phyloP scores from a whole-genome alignment of 495 filamentous ascomycete species.

The Apiosordaria backusii region DNA sequence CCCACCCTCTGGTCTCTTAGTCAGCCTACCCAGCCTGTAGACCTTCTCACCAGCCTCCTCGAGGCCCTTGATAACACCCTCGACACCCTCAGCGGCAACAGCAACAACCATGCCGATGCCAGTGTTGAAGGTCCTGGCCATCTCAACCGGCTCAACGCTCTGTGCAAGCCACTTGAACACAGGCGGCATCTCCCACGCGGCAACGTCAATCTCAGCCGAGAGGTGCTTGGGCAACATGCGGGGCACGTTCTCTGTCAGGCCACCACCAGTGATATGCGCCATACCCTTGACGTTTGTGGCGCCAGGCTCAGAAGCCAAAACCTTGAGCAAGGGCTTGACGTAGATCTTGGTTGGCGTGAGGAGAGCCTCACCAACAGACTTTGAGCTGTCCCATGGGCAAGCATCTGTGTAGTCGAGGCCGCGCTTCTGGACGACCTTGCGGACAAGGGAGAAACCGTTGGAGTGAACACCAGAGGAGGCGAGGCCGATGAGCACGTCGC shows the following conservation, averaged over 20 bases:
- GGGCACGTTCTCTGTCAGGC: constrained; percentile 86
- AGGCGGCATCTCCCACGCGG: constrained; percentile 63
- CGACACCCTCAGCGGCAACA: constrained; percentile 56
- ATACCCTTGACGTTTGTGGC: constrained; percentile 68
- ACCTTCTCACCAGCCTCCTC: constrained; percentile 69
- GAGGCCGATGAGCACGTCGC: constrained; percentile 82
- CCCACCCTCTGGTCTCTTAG: constrained; percentile 45
- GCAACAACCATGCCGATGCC: constrained; percentile 91
- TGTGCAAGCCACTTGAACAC: constrained; percentile 83
- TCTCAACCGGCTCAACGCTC: constrained; percentile 68
- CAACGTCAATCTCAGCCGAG: constrained; percentile 71
- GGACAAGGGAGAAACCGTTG: constrained; percentile 92
- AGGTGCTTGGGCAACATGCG: constrained; percentile 79
- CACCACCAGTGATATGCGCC: constrained; percentile 94
- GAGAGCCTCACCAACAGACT: constrained; percentile 65
- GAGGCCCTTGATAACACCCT: constrained; percentile 52
- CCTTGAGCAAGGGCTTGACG: constrained; percentile 66
- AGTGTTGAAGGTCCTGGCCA: constrained; percentile 89
- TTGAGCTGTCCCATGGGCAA: constrained; percentile 64
- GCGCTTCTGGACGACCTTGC: constrained; percentile 72
- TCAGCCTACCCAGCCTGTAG: constrained; percentile 68
- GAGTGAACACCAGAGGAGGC: constrained; percentile 83
- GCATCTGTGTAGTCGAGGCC: constrained; percentile 64
- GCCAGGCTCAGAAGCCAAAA: constrained; percentile 40
- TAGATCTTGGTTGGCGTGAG: constrained; percentile 80